Conservation (phyloP, 2,329 filamentous ascomycete genomes). For the Pestalotiopsis sp. region DNA sequence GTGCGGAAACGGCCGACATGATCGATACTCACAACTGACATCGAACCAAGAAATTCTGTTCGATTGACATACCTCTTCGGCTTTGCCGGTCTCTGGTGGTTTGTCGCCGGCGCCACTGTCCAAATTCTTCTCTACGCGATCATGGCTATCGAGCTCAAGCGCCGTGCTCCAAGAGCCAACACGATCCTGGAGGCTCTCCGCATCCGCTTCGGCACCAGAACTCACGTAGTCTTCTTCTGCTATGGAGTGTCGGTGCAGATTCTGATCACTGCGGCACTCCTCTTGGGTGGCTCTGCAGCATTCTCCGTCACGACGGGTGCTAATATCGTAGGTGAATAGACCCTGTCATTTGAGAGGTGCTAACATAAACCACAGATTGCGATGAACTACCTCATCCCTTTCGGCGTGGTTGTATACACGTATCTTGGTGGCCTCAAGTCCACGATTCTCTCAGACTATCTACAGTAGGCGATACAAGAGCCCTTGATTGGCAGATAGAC, state of each 20-base stretch:
- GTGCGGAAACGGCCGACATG: neutral
- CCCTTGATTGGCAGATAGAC: neutral
- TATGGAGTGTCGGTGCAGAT: slow-evolving; percentile 17
- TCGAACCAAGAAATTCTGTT: neutral
- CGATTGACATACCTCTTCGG: slow-evolving; percentile 17
- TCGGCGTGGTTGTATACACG: slow-evolving; percentile 16
- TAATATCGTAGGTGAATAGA: neutral
- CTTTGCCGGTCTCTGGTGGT: slow-evolving; percentile 19
- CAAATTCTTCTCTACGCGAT: slow-evolving; percentile 19
- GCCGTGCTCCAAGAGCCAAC: slow-evolving; percentile 16
- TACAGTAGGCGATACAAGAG: slow-evolving; percentile 7
- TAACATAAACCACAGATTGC: neutral
- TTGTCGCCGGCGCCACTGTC: slow-evolving; percentile 13
- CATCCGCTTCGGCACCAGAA: slow-evolving; percentile 16
- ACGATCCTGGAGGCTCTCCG: slow-evolving; percentile 17
- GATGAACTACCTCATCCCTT: slow-evolving; percentile 17
- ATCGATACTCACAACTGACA: neutral
- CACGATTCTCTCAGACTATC: slow-evolving; percentile 16
- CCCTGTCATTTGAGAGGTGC: neutral
- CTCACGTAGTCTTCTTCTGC: slow-evolving; percentile 16
- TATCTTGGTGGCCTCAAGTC: slow-evolving; percentile 17
- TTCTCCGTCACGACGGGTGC: slow-evolving; percentile 18
- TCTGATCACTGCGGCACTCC: slow-evolving; percentile 17
- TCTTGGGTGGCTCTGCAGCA: slow-evolving; percentile 16
- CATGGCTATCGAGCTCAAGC: slow-evolving; percentile 20